Conservation (phyloP, 2,329 filamentous ascomycete species). For the Cladorrhinum sp. region DNA sequence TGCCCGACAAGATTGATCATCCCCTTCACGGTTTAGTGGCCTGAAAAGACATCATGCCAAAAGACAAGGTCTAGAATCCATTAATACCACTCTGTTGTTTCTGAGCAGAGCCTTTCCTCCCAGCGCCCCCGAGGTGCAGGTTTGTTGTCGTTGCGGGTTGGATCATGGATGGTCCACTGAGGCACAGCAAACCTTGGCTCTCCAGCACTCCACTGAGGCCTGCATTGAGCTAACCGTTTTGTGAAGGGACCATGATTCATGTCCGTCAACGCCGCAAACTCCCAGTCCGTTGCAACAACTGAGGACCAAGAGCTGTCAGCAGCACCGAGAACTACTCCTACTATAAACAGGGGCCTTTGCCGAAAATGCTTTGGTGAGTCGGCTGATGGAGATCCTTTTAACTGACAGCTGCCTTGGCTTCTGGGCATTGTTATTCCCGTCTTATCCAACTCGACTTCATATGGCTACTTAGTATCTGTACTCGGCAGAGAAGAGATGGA, state of each 20-base stretch:
- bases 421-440: too few relatives aligned
- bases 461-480: neutral
- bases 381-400: neutral
- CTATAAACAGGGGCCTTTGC: neutral
- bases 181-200: conserved; percentile 1
- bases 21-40: neutral
- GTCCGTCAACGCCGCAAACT: neutral
- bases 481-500: neutral
- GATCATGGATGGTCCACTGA: neutral
- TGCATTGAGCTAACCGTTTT: neutral
- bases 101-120: neutral
- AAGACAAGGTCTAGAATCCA: neutral
- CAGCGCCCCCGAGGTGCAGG: neutral
- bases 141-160: neutral
- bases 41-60: neutral
- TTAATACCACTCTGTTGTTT: neutral
- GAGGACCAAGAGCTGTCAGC: neutral
- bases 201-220: neutral
- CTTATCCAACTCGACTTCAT: neutral
- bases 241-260: neutral
- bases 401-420: too few relatives aligned
- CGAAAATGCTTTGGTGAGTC: neutral
- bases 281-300: neutral
- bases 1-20: neutral
- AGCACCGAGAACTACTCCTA: neutral